Base-by-base conservation (phyloP, 2,329 filamentous ascomycete genomes). In the Hymenoscyphus fructigenus region DNA sequence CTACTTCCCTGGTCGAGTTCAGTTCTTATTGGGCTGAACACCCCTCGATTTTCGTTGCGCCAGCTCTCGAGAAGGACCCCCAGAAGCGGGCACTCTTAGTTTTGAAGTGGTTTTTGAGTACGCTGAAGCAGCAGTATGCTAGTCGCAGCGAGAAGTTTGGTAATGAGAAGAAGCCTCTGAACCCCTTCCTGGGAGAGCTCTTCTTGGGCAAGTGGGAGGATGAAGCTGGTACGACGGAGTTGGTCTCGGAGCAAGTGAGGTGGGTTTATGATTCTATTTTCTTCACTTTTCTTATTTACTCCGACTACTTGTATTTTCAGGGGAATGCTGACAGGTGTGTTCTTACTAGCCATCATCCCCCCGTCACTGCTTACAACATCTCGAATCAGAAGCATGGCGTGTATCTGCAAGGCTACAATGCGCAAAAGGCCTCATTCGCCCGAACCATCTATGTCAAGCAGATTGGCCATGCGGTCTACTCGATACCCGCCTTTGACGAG, bases 101-200 rank as follows among this genome's bases (percentile, higher is more conserved):
- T n/a, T 82, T 97, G 72, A 96, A 94, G 79, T 98, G 94, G 94
- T 98, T 97, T 80, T 80, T 98, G 63, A 93, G 88, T 74, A 97
- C 93, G 3, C 83, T 98, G 61, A 96, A 95, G 81, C 92, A 96
- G 78, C 92, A 96, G 76, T 88, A 89, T 73, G 85, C 86, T 65
- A 87, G 83, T 74, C 84, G 85, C 65, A 96, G 91, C 75, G 93
- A 97, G 71, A 81, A 88, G 72, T 88, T 84, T 69, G 93, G 92
- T 59, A 95, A 92, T 75, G 94, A 97, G 83, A 98, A 98, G 87
- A 99, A 98, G 83, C 94, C 94, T 2, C 81, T 99, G 66, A 98
- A 99, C 76, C 95, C 95, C 0, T 98, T 99, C 80, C 80, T 99
- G 41, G 94, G 94, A 64, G 94, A 99, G 81, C 85, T 98, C 38